Base-by-base conservation (phyloP, 139 green algal species). In the Spirogloea muscicola region DNA sequence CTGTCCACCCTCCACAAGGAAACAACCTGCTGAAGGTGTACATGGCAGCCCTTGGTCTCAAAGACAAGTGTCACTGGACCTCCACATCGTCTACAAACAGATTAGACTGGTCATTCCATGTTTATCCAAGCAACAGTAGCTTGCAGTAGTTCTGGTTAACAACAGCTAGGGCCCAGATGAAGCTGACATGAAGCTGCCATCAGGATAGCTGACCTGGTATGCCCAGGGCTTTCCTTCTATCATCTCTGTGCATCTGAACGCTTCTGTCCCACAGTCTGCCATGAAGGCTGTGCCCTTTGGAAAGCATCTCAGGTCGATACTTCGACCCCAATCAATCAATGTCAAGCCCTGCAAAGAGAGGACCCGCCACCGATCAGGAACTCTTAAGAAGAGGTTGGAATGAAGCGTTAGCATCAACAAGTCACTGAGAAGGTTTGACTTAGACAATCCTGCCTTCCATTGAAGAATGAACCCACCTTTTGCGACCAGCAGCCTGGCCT, bases 191-290 rank as follows among this genome's bases (percentile, higher is more conserved):
- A 55, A 55, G 46, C 21, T 31, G 21, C 21, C 46, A 55, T 55
- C 21, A 21, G 21, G 46, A 55, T 21, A 55, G 10, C 62, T 16
- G 57, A 61, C 74, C 41, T 86, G 81, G 2, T 55, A 82, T 31
- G 43, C 74, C 81, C 81, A 86, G 9, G 77, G 52, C 44, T 61
- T 38, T 1, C 71, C 65, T 2, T 84, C 59, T 18, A 74, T 25
- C 81, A 86, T 86, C 76, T 86, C 81, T 0, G 34, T 31, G 81
- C 81, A 84, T 4, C 81, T 51, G 61, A 86, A 86, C 6, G 39
- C 51, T 29, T 76, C 67, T 4, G 81, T 84, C 10, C 42, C 62
- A 38, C 31, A 31, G 77, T 86, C 77, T 21, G 69, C 78, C 44
- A 68, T n/a, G n/a, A 82, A 82, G 18, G 27, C 41, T 7, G 49